Evolutionary conservation across 805 yeast species (phyloP).

Genomic region (Ogataea nonfermentans): DNA sequence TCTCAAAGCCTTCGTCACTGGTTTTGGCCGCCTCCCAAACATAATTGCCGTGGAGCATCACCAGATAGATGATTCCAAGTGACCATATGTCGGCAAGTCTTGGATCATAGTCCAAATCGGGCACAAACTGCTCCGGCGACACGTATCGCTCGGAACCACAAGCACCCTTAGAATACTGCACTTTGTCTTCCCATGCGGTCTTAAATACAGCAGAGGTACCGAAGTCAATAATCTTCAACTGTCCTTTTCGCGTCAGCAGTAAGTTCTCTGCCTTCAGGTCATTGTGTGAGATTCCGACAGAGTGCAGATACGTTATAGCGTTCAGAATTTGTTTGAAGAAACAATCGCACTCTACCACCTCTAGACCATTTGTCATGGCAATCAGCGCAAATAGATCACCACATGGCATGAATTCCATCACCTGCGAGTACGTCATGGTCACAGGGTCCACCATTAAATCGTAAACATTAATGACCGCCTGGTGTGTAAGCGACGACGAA

Average conservation of each 20-base stretch:
- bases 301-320: slow-evolving; percentile 83
- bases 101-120: slow-evolving; percentile 63
- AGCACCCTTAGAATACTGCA: slow-evolving; percentile 67
- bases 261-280: slow-evolving; percentile 90
- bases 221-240: slow-evolving; percentile 74
- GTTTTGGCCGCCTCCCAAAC: slow-evolving; percentile 37
- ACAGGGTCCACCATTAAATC: slow-evolving; percentile 76
- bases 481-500: slow-evolving; percentile 70
- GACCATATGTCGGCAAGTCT: slow-evolving; percentile 88
- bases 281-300: slow-evolving; percentile 91
- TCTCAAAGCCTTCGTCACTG: slow-evolving; percentile 42
- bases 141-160: slow-evolving; percentile 90
- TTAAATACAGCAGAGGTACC: slow-evolving; percentile 90
- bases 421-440: slow-evolving; percentile 73
- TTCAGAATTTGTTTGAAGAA: slow-evolving; percentile 81
- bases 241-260: slow-evolving; percentile 63
- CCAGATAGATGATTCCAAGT: slow-evolving; percentile 71
- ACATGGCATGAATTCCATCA: slow-evolving; percentile 94
- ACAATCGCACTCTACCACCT: slow-evolving; percentile 77
- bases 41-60: slow-evolving; percentile 48
- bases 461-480: slow-evolving; percentile 71
- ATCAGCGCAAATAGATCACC: slow-evolving; percentile 72
- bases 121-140: slow-evolving; percentile 81
- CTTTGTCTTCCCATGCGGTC: slow-evolving; percentile 82
- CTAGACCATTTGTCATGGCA: slow-evolving; percentile 49